Percentiles rank a stretch among this genome's conserved stretches.
Evolutionary conservation across 306 rosid species (phyloP).

Genomic region (Cicer chorassanicum): DNA sequence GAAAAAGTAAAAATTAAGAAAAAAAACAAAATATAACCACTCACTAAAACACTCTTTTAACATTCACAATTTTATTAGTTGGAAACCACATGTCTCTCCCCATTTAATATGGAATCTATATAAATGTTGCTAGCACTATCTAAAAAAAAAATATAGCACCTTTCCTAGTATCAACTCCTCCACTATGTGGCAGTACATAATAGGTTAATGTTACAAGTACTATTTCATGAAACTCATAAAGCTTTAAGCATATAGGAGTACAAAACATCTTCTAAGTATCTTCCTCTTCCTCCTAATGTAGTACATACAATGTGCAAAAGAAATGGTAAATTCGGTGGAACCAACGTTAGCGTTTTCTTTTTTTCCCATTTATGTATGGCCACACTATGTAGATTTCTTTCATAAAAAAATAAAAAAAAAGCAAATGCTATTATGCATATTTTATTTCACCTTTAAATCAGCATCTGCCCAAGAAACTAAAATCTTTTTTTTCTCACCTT

Average conservation of each 20-base stretch:
- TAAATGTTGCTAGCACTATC: neutral
- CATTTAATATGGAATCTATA: too few relatives aligned
- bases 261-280: conserved; percentile 38
- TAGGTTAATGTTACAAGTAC: neutral
- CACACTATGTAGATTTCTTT: conserved; percentile 36
- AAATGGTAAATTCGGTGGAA: conserved; percentile 10
- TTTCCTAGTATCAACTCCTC: neutral
- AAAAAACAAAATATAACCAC: too few relatives aligned
- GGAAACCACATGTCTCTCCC: too few relatives aligned
- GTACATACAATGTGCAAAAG: conserved; percentile 22
- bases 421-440: conserved; percentile 32
- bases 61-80: too few relatives aligned
- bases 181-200: conserved; percentile 11
- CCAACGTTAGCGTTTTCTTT: conserved; percentile 37
- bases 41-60: too few relatives aligned
- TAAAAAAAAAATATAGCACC: neutral
- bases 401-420: conserved; percentile 1
- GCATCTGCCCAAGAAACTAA: conserved; percentile 43
- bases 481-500: conserved; percentile 13
- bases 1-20: too few relatives aligned
- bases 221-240: conserved; percentile 18
- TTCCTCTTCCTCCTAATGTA: conserved; percentile 26
- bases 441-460: conserved; percentile 21
- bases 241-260: conserved; percentile 18
- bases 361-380: conserved; percentile 7